These are phyloP conservation scores for Astragalus membranaceus DNA, from an alignment of 306 rosid genomes.

Conservation along the genomic window DNA sequence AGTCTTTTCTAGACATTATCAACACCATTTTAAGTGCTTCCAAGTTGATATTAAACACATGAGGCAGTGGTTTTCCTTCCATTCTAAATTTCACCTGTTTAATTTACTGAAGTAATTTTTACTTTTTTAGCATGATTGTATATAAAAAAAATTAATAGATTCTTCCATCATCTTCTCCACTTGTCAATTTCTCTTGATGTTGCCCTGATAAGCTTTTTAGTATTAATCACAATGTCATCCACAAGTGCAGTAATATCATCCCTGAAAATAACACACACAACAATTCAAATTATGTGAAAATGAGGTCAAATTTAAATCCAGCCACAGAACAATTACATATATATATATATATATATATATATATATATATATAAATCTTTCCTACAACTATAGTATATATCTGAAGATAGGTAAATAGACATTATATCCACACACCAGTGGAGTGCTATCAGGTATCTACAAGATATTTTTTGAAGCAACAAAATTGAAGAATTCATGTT, in stretches of 20 bases:
- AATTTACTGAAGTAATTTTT: too few relatives aligned
- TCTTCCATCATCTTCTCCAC: slow-evolving; percentile 56
- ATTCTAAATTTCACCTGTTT: too few relatives aligned
- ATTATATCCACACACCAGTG: too few relatives aligned
- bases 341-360: too few relatives aligned
- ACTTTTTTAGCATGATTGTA: too few relatives aligned
- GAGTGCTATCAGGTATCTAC: not conserved
- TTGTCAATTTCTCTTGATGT: slow-evolving; percentile 71
- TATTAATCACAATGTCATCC: slow-evolving; percentile 57
- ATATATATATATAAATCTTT: not conserved
- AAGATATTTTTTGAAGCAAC: not conserved
- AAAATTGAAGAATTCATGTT: not conserved
- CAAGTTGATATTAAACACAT: too few relatives aligned
- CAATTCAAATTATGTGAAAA: not conserved
- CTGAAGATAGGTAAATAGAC: too few relatives aligned
- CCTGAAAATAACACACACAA: slow-evolving; percentile 27
- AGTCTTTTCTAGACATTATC: too few relatives aligned
- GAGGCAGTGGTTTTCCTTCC: too few relatives aligned
- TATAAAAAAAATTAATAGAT: not conserved
- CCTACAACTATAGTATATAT: too few relatives aligned
- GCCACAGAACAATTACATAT: not conserved
- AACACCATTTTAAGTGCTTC: too few relatives aligned
- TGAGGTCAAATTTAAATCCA: not conserved
- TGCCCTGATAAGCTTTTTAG: slow-evolving; percentile 59
- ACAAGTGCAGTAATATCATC: slow-evolving; percentile 64